Evolutionary conservation across 495 filamentous ascomycete genomes (phyloP), one percentile per base, ranked within the genome.

Genomic region (Penicillium silybi): DNA sequence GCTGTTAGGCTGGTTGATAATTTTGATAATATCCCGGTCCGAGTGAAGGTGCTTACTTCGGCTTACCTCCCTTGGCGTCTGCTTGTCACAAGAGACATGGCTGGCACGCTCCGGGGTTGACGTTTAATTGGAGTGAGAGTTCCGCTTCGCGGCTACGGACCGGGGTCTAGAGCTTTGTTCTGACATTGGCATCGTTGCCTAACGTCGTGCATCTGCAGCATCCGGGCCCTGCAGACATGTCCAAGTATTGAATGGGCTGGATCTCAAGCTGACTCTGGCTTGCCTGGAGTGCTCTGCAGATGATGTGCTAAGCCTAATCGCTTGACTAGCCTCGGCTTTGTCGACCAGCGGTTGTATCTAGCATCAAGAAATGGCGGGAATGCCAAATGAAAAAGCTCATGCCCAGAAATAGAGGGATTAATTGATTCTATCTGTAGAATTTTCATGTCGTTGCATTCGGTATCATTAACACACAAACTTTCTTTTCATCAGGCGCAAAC

Each of bases 391-490:
- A n/a, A 7, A 29, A 29, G 9, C 26, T 5, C 3, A 29, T 13
- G 39, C 17, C 25, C 37, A 17, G 16, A 35, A 18, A 9, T 42
- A 42, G 38, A 43, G 35, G 50, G 45, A 38, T 54, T 45, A 17
- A 41, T 60, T 57, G 44, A 57, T 54, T 57, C 49, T 54, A 52
- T 55, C 34, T 56, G 50, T 50, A 44, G 29, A 1, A 11, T 54
- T 50, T 51, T 56, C 55, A 61, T 63, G 40, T 56, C 52, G 46
- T 58, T 54, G 59, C 65, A 61, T 71, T 63, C 58, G 63, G 60
- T 59, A 67, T 66, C 57, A 61, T 73, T 59, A 59, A 65, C 55
- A 57, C 44, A 55, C 63, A 62, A 54, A 40, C 9, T 50, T 52
- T 62, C 41, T 57, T 64, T 58, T 65, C 56, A 39, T 60, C 43